Base-by-base conservation (phyloP, 352 stramenopile genomes). In the Phytophthora pinifolia region DNA sequence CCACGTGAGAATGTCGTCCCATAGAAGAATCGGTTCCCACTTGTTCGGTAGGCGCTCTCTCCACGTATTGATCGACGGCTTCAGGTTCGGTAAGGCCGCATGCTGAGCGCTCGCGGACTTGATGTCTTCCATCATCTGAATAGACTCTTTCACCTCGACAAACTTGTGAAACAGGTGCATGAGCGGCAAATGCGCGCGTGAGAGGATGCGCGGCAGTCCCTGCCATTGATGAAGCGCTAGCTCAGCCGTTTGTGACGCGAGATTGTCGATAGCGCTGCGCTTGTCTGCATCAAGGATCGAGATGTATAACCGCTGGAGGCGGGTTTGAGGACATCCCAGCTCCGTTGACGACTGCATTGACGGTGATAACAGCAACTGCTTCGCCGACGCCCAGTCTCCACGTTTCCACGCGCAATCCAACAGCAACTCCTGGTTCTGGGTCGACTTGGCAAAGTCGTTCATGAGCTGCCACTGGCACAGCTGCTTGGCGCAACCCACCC, bases 1-100 rank as follows among this genome's bases (percentile, higher is more conserved):
- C 92, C 92, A 98, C 48, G 86, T 97, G 15, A 98, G 67, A 30
- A 98, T 94, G 48, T 97, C 88, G 54, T 97, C 91, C 92, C 92
- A 98, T 9, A 96, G 63, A 48, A 96, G 62, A 66, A 97, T 93
- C 10, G 86, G 84, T 31, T 98, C 92, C 86, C 91, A 97, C 62
- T 96, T 95, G 68, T 98, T 98, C 8, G 91, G 91, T 41, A 98
- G 67, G 1, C 92, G 87, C 59, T 97, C 89, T 37, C 90, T 72
- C 92, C 92, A 98, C 44, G 87, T 96, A 72, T 96, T 95, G 63
- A 97, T 94, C 17, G 79, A 89, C 22, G 86, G 80, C 59, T 97
- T 97, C 30, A 97, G 73, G 44, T 97, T 96, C 15, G 90, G 90
- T 8, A 92, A 53, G 14, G 62, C 46, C n/a, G 84, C 88, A 48